Percentiles rank a stretch among this genome's conserved stretches.
Conservation (phyloP, 805 yeast genomes). For the Teunomyces pallodes region DNA sequence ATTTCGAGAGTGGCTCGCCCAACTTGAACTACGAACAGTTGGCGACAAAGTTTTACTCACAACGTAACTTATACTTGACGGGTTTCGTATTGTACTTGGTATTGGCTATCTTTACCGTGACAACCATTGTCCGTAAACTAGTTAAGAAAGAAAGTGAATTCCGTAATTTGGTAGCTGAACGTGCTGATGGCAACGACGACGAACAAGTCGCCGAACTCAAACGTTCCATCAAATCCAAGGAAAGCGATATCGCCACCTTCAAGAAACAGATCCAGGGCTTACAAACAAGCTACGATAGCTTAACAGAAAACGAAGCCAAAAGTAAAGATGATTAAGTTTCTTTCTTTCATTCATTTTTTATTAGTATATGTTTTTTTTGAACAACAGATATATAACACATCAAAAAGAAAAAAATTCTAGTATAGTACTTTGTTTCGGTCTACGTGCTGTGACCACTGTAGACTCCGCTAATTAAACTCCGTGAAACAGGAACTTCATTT, state of each 20-base stretch:
- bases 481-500: conserved; percentile 41
- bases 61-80: conserved; percentile 59
- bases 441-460: conserved; percentile 41
- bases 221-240: conserved; percentile 36
- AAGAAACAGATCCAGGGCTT: conserved; percentile 51
- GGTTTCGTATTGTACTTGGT: conserved; percentile 60
- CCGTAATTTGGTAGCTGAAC: conserved; percentile 17
- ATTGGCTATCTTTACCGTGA: conserved; percentile 53
- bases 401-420: neutral
- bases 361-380: too few species aligned
- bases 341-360: neutral
- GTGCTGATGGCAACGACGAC: conserved; percentile 10
- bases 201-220: conserved; percentile 29
- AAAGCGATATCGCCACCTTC: conserved; percentile 45
- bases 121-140: conserved; percentile 51
- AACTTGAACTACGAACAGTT: conserved; percentile 46
- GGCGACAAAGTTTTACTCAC: conserved; percentile 61
- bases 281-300: conserved; percentile 47
- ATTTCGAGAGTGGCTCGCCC: conserved; percentile 11
- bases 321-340: conserved; percentile 1
- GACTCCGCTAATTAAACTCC: conserved; percentile 49
- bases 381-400: neutral
- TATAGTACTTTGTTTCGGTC: neutral
- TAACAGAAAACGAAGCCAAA: conserved; percentile 18
- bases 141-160: conserved; percentile 41